These are phyloP conservation scores for Candida multigemmis DNA, from an alignment of 805 yeast genomes.

Conservation along the genomic window DNA sequence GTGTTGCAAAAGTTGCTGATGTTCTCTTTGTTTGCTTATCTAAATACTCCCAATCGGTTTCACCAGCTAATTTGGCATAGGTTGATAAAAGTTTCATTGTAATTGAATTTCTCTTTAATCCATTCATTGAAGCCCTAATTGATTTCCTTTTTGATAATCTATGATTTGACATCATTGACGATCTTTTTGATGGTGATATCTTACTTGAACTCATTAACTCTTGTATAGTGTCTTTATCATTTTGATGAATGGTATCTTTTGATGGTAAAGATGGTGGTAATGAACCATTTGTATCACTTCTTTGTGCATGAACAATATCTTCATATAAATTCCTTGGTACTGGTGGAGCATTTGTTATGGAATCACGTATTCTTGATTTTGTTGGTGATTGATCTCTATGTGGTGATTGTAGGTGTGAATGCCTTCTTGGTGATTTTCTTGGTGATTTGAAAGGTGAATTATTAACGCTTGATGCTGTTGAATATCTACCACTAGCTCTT, in stretches of 20 bases:
- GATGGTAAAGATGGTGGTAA: slow-evolving; percentile 35
- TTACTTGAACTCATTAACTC: no score
- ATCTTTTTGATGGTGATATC: slow-evolving; percentile 18
- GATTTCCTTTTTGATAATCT: slow-evolving; percentile 26
- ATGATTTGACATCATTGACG: slow-evolving; percentile 21
- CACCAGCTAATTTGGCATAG: slow-evolving; percentile 60
- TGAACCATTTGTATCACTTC: slow-evolving; percentile 11
- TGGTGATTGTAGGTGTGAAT: slow-evolving; percentile 5
- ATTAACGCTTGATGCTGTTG: slow-evolving; percentile 23
- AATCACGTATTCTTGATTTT: slow-evolving; percentile 6
- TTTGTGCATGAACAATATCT: slow-evolving; percentile 30
- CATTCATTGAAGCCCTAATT: slow-evolving; percentile 29
- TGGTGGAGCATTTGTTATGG: slow-evolving; percentile 13
- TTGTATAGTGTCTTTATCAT: slow-evolving; percentile 2
- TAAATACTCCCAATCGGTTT: slow-evolving; percentile 59
- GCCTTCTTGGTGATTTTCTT: slow-evolving; percentile 8
- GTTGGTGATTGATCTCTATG: slow-evolving; percentile 10
- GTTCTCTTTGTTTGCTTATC: slow-evolving; percentile 70
- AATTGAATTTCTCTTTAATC: slow-evolving; percentile 58
- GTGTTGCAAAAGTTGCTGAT: slow-evolving; percentile 67
- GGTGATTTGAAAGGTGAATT: slow-evolving; percentile 20
- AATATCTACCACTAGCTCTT: slow-evolving; percentile 14
- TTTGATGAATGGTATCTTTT: slow-evolving; percentile 18
- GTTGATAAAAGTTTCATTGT: slow-evolving; percentile 64
- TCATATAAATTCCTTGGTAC: slow-evolving; percentile 35